Evolutionary conservation across 306 rosid genomes (phyloP), one percentile per base, ranked within the genome.

Genomic region (Castanea crenata): DNA sequence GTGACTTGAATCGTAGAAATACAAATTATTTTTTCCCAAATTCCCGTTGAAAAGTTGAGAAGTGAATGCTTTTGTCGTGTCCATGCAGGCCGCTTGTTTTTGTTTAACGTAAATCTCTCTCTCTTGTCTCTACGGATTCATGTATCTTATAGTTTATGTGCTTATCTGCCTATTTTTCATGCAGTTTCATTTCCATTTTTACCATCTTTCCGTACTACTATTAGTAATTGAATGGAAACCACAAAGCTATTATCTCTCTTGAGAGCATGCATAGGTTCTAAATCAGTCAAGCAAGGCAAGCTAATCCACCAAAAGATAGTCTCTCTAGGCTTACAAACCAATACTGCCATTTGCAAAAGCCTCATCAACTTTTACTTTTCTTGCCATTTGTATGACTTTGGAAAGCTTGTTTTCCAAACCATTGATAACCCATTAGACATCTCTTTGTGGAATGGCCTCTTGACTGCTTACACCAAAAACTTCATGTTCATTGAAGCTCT

Each of bases 381-480:
- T 34, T 81, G 84, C 83, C 85, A 85, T 74, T 77, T 82, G 34
- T 81, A 64, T 71, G 78, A 71, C 61, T 84, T 71, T 70, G 97
- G 91, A 1, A 83, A 81, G 44, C 88, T 76, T 80, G 91, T 88
- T 77, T 87, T 93, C 78, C 75, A 74, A 81, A 76, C 86, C 61
- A 61, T 71, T 16, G 79, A 74, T 55, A 83, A 85, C 85, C 90
- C 90, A 73, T 74, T 71, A 25, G 87, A 79, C 58, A 85, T 93
- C 62, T 81, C 97, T 61, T 54, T 89, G 78, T 93, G 98, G 95
- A 93, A 93, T 81, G 78, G 86, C 84, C 88, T 90, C 62, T 79
- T 93, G 79, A 87, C 91, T 3, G 86, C 88, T 74, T 89, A 88
- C 84, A 86, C 98, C 63, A 90, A 85, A 86, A 91, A 89, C 52